A percentile compares a stretch with the other conserved stretches of the same genome.
Evolutionary conservation across 768 basidiomycete species (phyloP).

Genomic region (Scleroderma citrinum): DNA sequence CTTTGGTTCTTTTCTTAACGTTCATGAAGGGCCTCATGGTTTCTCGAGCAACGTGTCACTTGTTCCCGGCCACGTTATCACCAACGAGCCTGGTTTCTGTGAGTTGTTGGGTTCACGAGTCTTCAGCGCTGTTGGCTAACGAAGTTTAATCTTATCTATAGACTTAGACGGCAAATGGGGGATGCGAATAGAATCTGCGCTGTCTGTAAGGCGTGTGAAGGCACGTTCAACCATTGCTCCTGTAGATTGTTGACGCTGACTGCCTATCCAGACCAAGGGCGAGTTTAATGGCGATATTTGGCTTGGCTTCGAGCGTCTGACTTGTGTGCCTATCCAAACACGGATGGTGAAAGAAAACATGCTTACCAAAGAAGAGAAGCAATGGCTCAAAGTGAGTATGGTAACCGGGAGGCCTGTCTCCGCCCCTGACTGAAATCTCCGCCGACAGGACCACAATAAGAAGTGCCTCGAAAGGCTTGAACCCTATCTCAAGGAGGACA

Average conservation of each 20-base stretch:
- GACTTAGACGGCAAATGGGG: constrained; percentile 81
- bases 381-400: constrained; percentile 74
- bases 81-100: constrained; percentile 95
- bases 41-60: constrained; percentile 68
- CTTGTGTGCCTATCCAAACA: constrained; percentile 91
- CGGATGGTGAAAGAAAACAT: constrained; percentile 80
- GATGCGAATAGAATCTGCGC: constrained; percentile 86
- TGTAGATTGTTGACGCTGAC: constrained; percentile 4
- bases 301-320: constrained; percentile 89
- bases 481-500: constrained; percentile 67
- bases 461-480: constrained; percentile 59
- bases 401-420: too few relatives aligned
- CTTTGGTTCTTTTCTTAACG: constrained; percentile 79
- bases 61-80: constrained; percentile 82
- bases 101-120: constrained; percentile 27
- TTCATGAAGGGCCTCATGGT: constrained; percentile 80
- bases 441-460: constrained; percentile 71
- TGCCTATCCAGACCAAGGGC: constrained; percentile 51
- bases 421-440: constrained; percentile 1
- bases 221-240: constrained; percentile 7
- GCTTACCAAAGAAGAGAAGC: constrained; percentile 79
- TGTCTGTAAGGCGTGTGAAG: constrained; percentile 64
- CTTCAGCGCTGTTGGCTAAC: constrained; percentile 11
- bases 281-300: constrained; percentile 70
- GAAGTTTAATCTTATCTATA: constrained; percentile 20